phyloP scores from a whole-genome alignment of 1,284 basidiomycete species.

The Cystobasidium slooffiae region DNA sequence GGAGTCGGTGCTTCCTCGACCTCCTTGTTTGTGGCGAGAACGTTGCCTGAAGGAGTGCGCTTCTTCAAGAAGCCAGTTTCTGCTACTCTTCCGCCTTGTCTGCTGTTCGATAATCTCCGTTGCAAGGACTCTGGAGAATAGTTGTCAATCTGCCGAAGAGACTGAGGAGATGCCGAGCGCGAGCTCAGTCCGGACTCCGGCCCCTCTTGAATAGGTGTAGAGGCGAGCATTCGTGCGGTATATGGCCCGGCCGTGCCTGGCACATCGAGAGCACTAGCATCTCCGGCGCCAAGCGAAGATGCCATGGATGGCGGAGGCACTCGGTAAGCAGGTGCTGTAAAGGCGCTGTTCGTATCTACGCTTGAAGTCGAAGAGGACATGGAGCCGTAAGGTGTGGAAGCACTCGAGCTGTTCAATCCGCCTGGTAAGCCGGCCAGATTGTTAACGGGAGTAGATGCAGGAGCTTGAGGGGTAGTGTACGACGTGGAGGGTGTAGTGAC shows the following conservation, averaged over 20 bases:
- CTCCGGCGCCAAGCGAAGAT: conserved; percentile 23
- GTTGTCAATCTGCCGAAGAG: background rate
- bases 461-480: conserved; percentile 35
- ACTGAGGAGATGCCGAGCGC: conserved; percentile 10
- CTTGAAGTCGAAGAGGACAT: conserved; percentile 17
- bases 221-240: background rate
- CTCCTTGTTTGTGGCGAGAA: background rate
- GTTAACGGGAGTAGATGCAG: conserved; percentile 17
- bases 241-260: background rate
- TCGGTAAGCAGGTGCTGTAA: conserved; percentile 10
- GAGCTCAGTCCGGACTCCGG: conserved; percentile 1
- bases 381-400: conserved; percentile 35
- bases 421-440: background rate
- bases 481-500: conserved; percentile 39
- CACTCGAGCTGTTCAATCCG: background rate
- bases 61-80: conserved; percentile 35
- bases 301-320: conserved; percentile 37
- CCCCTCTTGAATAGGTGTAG: conserved; percentile 21
- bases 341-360: background rate
- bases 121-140: conserved; percentile 16
- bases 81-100: conserved; percentile 34
- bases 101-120: conserved; percentile 22
- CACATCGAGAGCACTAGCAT: background rate
- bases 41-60: conserved; percentile 16
- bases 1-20: background rate